Evolutionary conservation across 75 land plant genomes (phyloP), one percentile per base, ranked within the genome.

Genomic region (Pseudotsuga menziesii): DNA sequence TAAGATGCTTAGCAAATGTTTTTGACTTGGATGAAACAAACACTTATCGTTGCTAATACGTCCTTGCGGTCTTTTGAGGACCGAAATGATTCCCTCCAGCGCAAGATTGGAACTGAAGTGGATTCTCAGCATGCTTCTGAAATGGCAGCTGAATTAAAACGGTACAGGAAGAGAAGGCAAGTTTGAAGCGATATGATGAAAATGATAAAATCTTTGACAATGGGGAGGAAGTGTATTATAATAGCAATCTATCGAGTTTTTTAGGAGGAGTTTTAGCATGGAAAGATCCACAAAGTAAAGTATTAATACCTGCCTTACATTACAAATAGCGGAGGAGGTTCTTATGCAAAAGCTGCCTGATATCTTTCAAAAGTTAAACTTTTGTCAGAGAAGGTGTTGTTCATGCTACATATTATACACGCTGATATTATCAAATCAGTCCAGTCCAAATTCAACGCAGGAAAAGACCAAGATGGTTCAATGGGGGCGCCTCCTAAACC

Each of bases 11-110:
- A 39, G 83, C 98, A 11, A 90, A 94, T 67, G 99, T 97, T 39
- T 92, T 97, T 79, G 99, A 97, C 78, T 88, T 97, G n/a, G 99
- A 97, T 72, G 99, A 97, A 75, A 97, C n/a, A n/a, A n/a, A n/a
- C 99, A 8, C 93, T 97, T 20, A 92, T 97, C 58, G 99, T 97
- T 25, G 99, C 99, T 52, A 97, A 97, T 78, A 97, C 99, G n/a
- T n/a, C n/a, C 19, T 87, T 92, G 89, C 89, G 90, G 66, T 92
- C 99, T 0, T 97, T 97, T 77, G 99, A 97, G 78, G 92, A 92
- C 69, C 83, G 93, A 58, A 97, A 94, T 58, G 99, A 97, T 39
- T 85, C 78, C 32, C 84, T 97, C 32, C 76, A 78, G 56, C 72
- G 80, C 54, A 91, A 91, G 85, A 76, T 96, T 70, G 76, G 64